These are phyloP conservation scores for Bjerkandera adusta DNA, from an alignment of 1,284 basidiomycete genomes.

Conservation along the genomic window DNA sequence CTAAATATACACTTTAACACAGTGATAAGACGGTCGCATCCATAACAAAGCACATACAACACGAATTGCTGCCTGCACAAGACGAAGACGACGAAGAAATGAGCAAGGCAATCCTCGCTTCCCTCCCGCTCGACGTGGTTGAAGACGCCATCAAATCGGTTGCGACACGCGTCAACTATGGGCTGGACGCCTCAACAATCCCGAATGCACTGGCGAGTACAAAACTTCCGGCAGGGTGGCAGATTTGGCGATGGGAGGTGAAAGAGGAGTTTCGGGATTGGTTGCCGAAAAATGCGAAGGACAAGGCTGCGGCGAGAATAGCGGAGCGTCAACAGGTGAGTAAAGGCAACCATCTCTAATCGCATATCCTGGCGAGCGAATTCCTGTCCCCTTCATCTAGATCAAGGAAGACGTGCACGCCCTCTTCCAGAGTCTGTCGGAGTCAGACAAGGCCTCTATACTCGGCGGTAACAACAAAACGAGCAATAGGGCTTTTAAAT, in stretches of 20 bases:
- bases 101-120: conserved; percentile 19
- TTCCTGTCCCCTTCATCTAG: too few relatives aligned
- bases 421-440: conserved; percentile 54
- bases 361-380: conserved; percentile 3
- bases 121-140: conserved; percentile 48
- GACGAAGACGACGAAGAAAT: conserved; percentile 50
- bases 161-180: conserved; percentile 72
- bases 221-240: conserved; percentile 57
- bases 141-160: conserved; percentile 61
- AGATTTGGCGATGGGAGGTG: conserved; percentile 90
- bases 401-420: conserved; percentile 55
- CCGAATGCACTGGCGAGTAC: conserved; percentile 34
- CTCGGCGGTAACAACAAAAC: conserved; percentile 1
- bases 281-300: conserved; percentile 68
- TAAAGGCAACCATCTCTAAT: conserved; percentile 7
- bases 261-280: conserved; percentile 54
- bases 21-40: conserved; percentile 68
- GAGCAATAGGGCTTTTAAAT: conserved; percentile 35
- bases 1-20: not conserved
- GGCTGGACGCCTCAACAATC: conserved; percentile 43
- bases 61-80: conserved; percentile 54
- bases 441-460: conserved; percentile 37
- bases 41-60: conserved; percentile 64
- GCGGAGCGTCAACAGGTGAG: conserved; percentile 67
- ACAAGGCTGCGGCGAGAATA: conserved; percentile 62